These are phyloP conservation scores for Colletotrichum chlorophyti DNA, from an alignment of 2,329 filamentous ascomycete species.

Conservation along the genomic window DNA sequence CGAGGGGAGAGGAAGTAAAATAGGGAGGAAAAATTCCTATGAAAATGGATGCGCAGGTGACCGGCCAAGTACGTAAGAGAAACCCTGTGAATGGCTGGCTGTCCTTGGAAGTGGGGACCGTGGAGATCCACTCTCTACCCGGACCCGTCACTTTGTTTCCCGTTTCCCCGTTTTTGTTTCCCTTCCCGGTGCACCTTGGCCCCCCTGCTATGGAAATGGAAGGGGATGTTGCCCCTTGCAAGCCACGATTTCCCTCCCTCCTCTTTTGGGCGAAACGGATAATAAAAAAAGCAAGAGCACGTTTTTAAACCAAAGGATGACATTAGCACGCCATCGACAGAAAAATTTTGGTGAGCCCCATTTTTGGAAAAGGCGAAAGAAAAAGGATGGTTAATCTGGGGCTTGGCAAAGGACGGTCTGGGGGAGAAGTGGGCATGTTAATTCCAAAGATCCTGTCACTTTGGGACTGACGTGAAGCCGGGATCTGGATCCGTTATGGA, in stretches of 20 bases:
- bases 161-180: conserved; percentile 4
- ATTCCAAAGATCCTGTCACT: too few species aligned
- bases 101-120: conserved; percentile 24
- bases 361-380: neutral
- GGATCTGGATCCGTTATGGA: neutral
- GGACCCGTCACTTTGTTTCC: conserved; percentile 11
- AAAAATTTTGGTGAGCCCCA: neutral
- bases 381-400: neutral
- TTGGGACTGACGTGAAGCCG: too few species aligned
- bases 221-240: too few species aligned
- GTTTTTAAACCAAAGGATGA: neutral
- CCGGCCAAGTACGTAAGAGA: conserved; percentile 20
- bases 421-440: too few species aligned
- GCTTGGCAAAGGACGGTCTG: too few species aligned
- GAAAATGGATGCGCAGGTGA: conserved; percentile 15
- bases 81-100: conserved; percentile 5
- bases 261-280: too few species aligned
- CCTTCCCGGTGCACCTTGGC: too few species aligned
- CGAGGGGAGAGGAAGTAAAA: neutral
- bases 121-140: too few species aligned
- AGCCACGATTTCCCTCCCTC: too few species aligned
- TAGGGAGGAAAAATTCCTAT: neutral
- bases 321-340: neutral
- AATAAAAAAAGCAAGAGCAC: neutral
- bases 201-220: too few species aligned